Evolutionary conservation across 129 eudicot genomes (phyloP), one percentile per base, ranked within the genome.

Genomic region (Saposhnikovia divaricata): DNA sequence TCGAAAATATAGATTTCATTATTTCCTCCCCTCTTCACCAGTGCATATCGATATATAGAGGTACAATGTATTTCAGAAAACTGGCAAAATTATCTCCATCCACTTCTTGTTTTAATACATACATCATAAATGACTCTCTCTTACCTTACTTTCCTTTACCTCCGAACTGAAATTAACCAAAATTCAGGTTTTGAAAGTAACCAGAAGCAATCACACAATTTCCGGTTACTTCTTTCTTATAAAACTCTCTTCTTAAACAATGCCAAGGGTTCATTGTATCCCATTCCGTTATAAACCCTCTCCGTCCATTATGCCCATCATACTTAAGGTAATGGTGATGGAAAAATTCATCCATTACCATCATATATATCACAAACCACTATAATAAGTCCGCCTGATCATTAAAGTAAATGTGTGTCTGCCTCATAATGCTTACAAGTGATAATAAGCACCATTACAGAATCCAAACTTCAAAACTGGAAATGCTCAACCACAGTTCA

Each of bases 381-480:
- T 55, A 55, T 23, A 55, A 55, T 42, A 72, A 72, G 48, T 40
- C 76, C 76, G 31, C 42, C 73, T 68, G 39, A 23, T 18, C 12
- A 9, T 72, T 13, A 48, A 48, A 48, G 48, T 19, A 10, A 46
- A 46, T 2, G 50, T 10, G 50, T 12, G 15, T 46, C 15, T 46
- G 50, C 50, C 50, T 46, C 50, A 11, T 46, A 46, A 46, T 46
- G 50, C 50, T 46, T 46, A 46, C 3, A 59, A 19, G 28, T 59
- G 1, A 59, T 21, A 59, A 23, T 27, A 68, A 27, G 40, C 43
- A 31, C 80, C 78, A 28, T 57, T 27, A 40, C 45, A 39, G 34
- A 78, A 70, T 78, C 11, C 42, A 76, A 82, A 25, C 6, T 39
- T 31, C 81, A 78, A 78, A 83, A 57, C 23, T 73, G 82, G 12